phyloP scores from a whole-genome alignment of 148 eudicot genomes.

The Selenicereus undatus region DNA sequence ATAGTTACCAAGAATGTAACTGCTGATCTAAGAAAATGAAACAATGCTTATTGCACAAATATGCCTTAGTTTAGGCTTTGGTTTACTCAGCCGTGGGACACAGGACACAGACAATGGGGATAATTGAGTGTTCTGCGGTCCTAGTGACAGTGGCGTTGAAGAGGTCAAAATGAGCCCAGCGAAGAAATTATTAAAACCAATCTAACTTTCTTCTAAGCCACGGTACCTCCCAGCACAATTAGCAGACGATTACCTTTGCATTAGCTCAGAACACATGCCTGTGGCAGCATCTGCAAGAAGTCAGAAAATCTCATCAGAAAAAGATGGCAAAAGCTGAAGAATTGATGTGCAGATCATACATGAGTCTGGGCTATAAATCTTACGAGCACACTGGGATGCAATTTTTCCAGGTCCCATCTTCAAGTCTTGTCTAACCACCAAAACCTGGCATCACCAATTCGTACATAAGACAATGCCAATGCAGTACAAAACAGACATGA shows the following conservation, averaged over 20 bases:
- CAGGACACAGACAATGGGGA: not conserved
- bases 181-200: not conserved
- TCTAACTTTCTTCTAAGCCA: not conserved
- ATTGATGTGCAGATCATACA: not conserved
- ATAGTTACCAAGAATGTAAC: not conserved
- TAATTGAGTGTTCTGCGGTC: no score
- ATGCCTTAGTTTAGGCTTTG: not conserved
- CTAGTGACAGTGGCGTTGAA: not conserved
- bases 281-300: constrained; percentile 82
- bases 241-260: constrained; percentile 53
- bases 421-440: constrained; percentile 93
- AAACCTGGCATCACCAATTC: constrained; percentile 46
- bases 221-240: not conserved
- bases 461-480: not conserved
- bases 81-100: not conserved
- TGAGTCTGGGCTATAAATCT: constrained; percentile 22
- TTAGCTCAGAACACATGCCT: constrained; percentile 73
- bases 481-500: not conserved
- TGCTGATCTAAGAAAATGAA: not conserved
- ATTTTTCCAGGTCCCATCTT: constrained; percentile 91
- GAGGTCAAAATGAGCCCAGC: no score
- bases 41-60: not conserved
- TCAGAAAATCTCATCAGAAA: constrained; percentile 8
- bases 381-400: constrained; percentile 99
- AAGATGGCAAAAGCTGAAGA: not conserved